Evolutionary conservation across 192 early-diverging fungal species (phyloP).

Genomic region (Coemansia sp.): DNA sequence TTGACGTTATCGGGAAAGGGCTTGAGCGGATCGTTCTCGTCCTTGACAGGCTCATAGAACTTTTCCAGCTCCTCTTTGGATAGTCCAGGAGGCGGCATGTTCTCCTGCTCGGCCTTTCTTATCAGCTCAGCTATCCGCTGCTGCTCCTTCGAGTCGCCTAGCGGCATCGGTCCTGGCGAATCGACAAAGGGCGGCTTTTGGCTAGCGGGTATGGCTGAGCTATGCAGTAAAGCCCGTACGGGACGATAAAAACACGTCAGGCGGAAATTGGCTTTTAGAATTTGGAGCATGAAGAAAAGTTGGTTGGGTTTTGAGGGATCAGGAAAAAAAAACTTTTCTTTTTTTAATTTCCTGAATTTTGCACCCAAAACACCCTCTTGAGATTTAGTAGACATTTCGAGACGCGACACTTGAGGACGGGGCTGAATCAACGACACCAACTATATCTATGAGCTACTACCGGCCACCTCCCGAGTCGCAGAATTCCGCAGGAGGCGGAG

Average conservation of each 20-base stretch:
- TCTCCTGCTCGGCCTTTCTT: slow-evolving; percentile 37
- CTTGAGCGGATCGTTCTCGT: slow-evolving; percentile 50
- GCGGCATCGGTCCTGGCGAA: slow-evolving; percentile 60
- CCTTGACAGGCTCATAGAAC: slow-evolving; percentile 40
- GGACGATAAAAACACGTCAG: background rate
- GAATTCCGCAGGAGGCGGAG: slow-evolving; percentile 9
- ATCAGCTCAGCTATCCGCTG: slow-evolving; percentile 61
- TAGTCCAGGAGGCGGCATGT: slow-evolving; percentile 38
- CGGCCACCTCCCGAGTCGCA: slow-evolving; percentile 26
- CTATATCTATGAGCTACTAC: slow-evolving; percentile 31
- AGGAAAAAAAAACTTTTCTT: slow-evolving; percentile 1
- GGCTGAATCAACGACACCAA: too few species aligned
- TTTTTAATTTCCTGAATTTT: background rate
- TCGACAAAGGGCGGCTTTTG: slow-evolving; percentile 28
- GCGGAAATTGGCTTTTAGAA: background rate
- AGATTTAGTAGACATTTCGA: background rate
- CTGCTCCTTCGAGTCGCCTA: slow-evolving; percentile 62
- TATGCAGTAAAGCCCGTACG: background rate
- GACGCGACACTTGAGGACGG: too few species aligned
- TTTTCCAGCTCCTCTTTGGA: slow-evolving; percentile 45
- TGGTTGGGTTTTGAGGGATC: too few species aligned
- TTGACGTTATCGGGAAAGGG: slow-evolving; percentile 66
- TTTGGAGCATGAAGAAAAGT: slow-evolving; percentile 4
- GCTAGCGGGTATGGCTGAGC: background rate
- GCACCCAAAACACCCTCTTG: background rate